phyloP scores from a whole-genome alignment of 352 stramenopile species.

The Phytophthora idaei region DNA sequence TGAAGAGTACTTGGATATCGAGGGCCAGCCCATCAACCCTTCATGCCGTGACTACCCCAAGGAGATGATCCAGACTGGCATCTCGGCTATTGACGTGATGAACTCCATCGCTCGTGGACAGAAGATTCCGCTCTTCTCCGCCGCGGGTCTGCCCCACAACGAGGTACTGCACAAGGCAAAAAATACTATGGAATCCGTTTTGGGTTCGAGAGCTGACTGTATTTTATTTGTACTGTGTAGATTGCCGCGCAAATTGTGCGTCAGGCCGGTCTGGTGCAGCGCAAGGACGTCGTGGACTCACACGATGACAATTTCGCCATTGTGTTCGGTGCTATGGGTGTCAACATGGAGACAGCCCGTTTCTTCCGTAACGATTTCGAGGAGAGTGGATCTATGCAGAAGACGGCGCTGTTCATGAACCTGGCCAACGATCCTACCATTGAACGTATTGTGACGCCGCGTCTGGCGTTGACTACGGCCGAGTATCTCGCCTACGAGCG shows the following conservation, averaged over 20 bases:
- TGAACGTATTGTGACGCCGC: conserved; percentile 99
- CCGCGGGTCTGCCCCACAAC: conserved; percentile 98
- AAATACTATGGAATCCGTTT: background rate
- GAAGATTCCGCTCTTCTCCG: conserved; percentile 99
- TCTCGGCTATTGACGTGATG: conserved; percentile 99
- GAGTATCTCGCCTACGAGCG: conserved; percentile 99
- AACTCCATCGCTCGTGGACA: conserved; percentile 99
- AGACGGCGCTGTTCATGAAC: conserved; percentile 99
- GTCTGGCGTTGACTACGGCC: conserved; percentile 97
- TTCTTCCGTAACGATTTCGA: conserved; percentile 98
- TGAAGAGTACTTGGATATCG: conserved; percentile 99
- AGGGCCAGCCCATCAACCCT: conserved; percentile 99
- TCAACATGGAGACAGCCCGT: conserved; percentile 99
- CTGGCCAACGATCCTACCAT: conserved; percentile 99
- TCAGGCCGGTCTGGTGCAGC: conserved; percentile 98
- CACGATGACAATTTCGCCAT: conserved; percentile 99
- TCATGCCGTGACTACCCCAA: conserved; percentile 99
- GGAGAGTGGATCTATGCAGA: conserved; percentile 98
- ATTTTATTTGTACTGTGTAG: conserved; percentile 24
- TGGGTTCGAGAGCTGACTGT: conserved; percentile 6
- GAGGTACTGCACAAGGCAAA: conserved; percentile 56
- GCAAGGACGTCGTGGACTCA: conserved; percentile 98
- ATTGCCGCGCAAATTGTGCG: conserved; percentile 99
- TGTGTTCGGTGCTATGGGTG: conserved; percentile 99
- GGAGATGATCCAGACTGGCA: conserved; percentile 99